Base-by-base conservation (phyloP, 441 rosid species). In the Syzygium syzygioides region DNA sequence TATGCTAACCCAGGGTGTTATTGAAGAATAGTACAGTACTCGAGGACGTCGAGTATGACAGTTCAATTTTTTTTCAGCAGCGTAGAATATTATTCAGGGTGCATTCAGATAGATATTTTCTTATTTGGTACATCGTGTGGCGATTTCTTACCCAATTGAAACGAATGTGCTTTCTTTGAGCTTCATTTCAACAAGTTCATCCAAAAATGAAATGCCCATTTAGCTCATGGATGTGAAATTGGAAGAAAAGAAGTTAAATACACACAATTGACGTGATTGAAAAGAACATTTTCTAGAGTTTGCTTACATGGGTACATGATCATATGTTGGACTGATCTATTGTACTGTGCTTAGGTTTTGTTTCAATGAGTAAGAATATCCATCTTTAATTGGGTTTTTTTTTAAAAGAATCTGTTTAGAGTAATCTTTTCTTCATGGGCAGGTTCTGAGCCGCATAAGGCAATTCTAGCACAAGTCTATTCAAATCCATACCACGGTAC, bases 391-490 rank as follows among this genome's bases (percentile, higher is more conserved):
- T 64, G 12, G 52, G 30, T 48, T 23, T 60, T 56, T 56, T 32
- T 57, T 6, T 8, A 14, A 30, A 52, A 48, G 25, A 37, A 45
- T 86, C 14, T 26, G 52, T 8, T 76, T 85, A 11, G 87, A 11
- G 52, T 87, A 59, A 66, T 84, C 84, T 83, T 88, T 17, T 86
- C 53, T 90, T 87, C 55, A 59, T 92, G 92, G 90, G 45, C 91
- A 97, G 99, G 99, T 89, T 98, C 99, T 53, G 94, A 94, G 87
- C 99, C 99, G 7, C 98, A 97, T 87, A 91, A 91, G 90, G 96
- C 97, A 86, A 89, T 97, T 86, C 85, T 93, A 80, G 90, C 96
- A 96, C 54, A 92, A 89, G 62, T 98, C 96, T 86, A 96, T 98
- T 89, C 98, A 95, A 88, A 94, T 96, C 60, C 96, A 98, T 90